phyloP scores from a whole-genome alignment of 2,329 filamentous ascomycete species.

The Venturia pyrina region DNA sequence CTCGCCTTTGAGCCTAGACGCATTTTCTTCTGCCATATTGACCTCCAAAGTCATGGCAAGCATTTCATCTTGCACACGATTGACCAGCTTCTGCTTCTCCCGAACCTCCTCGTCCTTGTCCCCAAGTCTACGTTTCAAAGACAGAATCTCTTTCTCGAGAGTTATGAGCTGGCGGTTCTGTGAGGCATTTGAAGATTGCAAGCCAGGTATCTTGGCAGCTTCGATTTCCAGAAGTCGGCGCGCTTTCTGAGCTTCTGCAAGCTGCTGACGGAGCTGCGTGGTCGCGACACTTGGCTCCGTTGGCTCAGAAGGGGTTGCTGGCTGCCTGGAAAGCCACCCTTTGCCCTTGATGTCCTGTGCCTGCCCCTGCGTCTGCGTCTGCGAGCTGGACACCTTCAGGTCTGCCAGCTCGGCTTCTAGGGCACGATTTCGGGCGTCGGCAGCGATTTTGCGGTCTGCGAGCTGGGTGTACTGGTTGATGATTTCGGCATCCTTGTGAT shows the following conservation, averaged over 20 bases:
- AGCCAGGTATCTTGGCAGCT: background rate
- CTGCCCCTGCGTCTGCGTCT: background rate
- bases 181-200: background rate
- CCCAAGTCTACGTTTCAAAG: conserved; percentile 55
- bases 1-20: conserved; percentile 63
- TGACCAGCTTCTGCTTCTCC: conserved; percentile 73
- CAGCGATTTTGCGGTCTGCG: conserved; percentile 4
- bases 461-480: conserved; percentile 8
- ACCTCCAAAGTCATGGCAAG: conserved; percentile 79
- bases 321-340: background rate
- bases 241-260: conserved; percentile 10
- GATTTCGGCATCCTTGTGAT: conserved; percentile 7
- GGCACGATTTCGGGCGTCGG: background rate
- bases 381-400: background rate
- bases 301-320: background rate
- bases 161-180: conserved; percentile 3
- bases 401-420: conserved; percentile 5
- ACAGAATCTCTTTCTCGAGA: conserved; percentile 42
- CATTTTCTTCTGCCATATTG: conserved; percentile 71
- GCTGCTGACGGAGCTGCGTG: conserved; percentile 1
- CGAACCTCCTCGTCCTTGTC: conserved; percentile 79
- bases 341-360: background rate
- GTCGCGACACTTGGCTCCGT: background rate
- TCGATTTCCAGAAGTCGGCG: conserved; percentile 7
- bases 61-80: conserved; percentile 87